phyloP scores from a whole-genome alignment of 202 grass and related monocot genomes.

The Elaeis oleifera region DNA sequence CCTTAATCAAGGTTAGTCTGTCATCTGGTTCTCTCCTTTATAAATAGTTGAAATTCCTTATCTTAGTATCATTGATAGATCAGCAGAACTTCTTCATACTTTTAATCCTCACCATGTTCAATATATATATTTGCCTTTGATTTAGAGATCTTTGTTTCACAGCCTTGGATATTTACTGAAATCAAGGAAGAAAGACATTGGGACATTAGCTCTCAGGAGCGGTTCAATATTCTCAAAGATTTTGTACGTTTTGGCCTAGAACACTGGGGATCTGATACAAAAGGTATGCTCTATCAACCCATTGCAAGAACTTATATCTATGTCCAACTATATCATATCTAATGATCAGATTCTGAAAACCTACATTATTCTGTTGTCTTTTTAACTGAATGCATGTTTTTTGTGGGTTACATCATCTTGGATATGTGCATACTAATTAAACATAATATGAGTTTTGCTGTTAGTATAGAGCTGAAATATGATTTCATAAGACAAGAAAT shows the following conservation, averaged over 20 bases:
- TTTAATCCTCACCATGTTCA: not conserved
- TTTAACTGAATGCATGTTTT: too few species aligned
- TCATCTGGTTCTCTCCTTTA: not conserved
- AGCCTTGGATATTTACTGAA: conserved; percentile 99
- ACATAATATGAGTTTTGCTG: too few species aligned
- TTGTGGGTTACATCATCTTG: too few species aligned
- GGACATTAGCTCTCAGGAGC: conserved; percentile 84
- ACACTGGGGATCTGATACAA: conserved; percentile 90
- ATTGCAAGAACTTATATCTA: too few species aligned
- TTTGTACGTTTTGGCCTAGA: conserved; percentile 66
- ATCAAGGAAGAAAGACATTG: conserved; percentile 96
- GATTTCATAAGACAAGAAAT: too few species aligned
- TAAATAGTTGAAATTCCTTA: not conserved
- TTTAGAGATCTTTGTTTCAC: conserved; percentile 25
- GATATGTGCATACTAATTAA: too few species aligned
- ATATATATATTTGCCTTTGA: conserved; percentile 10
- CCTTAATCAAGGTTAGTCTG: conserved; percentile 68
- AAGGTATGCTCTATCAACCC: conserved; percentile 38
- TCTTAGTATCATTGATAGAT: not conserved
- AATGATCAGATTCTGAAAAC: too few species aligned
- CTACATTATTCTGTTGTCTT: too few species aligned
- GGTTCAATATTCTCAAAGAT: conserved; percentile 84
- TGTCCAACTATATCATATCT: too few species aligned
- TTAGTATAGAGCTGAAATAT: too few species aligned
- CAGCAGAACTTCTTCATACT: too few species aligned